Evolutionary conservation across 306 rosid species (phyloP).

Genomic region (Morella rubra): DNA sequence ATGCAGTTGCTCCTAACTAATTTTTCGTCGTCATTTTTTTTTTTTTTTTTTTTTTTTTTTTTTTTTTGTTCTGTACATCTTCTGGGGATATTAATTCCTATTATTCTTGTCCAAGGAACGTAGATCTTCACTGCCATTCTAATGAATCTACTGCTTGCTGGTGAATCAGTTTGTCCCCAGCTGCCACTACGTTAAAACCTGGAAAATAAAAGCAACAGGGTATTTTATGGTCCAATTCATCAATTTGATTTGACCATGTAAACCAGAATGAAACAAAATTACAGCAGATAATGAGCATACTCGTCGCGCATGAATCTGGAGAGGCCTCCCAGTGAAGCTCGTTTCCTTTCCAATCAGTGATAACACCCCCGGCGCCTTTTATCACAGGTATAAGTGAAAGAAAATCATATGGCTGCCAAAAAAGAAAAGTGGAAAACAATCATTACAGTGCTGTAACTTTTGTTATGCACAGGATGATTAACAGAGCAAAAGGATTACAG

Average conservation of each 20-base stretch:
- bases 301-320: conserved; percentile 55
- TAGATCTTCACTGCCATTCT: conserved; percentile 52
- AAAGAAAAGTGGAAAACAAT: background rate
- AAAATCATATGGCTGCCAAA: conserved; percentile 84
- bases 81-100: background rate
- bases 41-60: background rate
- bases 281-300: conserved; percentile 36
- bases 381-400: conserved; percentile 86
- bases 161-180: conserved; percentile 82
- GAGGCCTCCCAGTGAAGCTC: conserved; percentile 84
- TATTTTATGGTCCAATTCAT: background rate
- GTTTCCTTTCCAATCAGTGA: conserved; percentile 94
- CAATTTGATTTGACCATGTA: conserved; percentile 17
- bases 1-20: background rate
- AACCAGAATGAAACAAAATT: conserved; percentile 5
- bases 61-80: background rate
- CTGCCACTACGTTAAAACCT: conserved; percentile 89
- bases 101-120: background rate
- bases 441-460: no score
- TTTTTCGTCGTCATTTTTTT: background rate
- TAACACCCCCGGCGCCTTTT: conserved; percentile 91
- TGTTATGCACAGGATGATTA: background rate
- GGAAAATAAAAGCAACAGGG: conserved; percentile 10
- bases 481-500: background rate
- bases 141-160: conserved; percentile 66